phyloP scores from a whole-genome alignment of 2,329 filamentous ascomycete species.

The Trichoderma cornu-damae region DNA sequence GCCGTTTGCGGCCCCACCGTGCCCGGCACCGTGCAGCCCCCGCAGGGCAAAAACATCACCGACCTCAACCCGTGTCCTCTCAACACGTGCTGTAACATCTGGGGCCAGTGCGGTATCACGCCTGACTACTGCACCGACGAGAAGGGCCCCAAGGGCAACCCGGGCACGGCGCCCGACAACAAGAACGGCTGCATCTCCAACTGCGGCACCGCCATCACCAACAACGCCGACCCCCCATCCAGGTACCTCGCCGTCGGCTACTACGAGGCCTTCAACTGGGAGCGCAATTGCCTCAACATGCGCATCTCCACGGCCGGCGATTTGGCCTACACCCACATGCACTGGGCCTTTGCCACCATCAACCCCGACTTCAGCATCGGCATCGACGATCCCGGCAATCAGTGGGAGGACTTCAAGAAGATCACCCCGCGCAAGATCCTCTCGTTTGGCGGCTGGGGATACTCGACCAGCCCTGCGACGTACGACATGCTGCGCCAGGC shows the following conservation, averaged over 20 bases:
- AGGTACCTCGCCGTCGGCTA: conserved; percentile 26
- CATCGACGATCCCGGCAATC: conserved; percentile 22
- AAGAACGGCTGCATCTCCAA: conserved; percentile 21
- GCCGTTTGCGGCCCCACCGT: conserved; percentile 24
- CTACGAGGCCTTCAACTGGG: conserved; percentile 20
- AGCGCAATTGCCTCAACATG: conserved; percentile 15
- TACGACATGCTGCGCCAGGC: conserved; percentile 24
- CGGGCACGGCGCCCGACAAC: not conserved
- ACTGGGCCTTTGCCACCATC: conserved; percentile 31
- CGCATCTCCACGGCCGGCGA: conserved; percentile 18
- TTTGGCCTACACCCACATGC: conserved; percentile 22
- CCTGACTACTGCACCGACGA: conserved; percentile 33
- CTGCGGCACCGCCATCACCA: conserved; percentile 24
- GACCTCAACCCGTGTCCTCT: conserved; percentile 29
- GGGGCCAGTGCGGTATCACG: conserved; percentile 39
- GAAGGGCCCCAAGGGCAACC: not conserved
- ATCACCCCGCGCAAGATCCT: conserved; percentile 26
- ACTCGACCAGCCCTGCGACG: conserved; percentile 23
- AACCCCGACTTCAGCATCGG: conserved; percentile 19
- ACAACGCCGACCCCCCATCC: not conserved
- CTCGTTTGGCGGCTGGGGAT: conserved; percentile 29
- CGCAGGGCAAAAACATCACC: conserved; percentile 11
- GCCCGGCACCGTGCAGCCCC: conserved; percentile 24
- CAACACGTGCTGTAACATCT: conserved; percentile 31
- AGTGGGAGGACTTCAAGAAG: conserved; percentile 25